Evolutionary conservation across 805 yeast species (phyloP), one percentile per base, ranked within the genome.

Genomic region (Candida loeiensis): DNA sequence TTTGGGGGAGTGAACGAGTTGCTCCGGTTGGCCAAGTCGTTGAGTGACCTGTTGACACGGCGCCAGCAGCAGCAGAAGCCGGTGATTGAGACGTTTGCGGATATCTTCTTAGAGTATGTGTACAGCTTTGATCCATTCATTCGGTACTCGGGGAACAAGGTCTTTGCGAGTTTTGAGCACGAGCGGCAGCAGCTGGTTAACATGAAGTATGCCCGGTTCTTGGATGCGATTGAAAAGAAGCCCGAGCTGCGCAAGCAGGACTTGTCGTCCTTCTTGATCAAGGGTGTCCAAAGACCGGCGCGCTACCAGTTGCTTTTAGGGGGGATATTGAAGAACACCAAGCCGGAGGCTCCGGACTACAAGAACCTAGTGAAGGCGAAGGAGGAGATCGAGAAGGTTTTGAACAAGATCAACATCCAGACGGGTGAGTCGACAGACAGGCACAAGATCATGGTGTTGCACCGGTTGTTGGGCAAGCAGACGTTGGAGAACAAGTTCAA

Each of bases 281-380:
- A 91, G 55, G 97, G 98, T 37, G 90, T 95, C 2, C 89, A 96
- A 12, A 77, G 99, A 58, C 89, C 96, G 22, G 98, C 97, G 7
- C 73, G 98, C 49, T 93, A 93, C 63, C 96, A 95, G 48, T 66
- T 93, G 36, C 71, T 93, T 42, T 71, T 91, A 16, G 82, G 78
- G 42, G 93, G 91, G 35, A 85, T 93, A 25, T 69, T 87, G 48
- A 91, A 93, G 58, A 77, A 80, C 47, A 89, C 98, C 0, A 77
- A 74, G 39, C 82, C 82, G n/a, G 85, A 79, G 18, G 74, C 80
- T 6, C 80, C 86, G 1, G 96, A 90, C 49, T 76, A 74, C 53
- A 77, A 75, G 39, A 77, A 81, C 49, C 67, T 93, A 42, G 71
- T 76, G 17, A 79, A 79, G 46, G 95, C 95, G 1, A 77, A 85